Evolutionary conservation across 352 stramenopile genomes (phyloP), one percentile per base, ranked within the genome.

Genomic region (Globisporangium canariense): DNA sequence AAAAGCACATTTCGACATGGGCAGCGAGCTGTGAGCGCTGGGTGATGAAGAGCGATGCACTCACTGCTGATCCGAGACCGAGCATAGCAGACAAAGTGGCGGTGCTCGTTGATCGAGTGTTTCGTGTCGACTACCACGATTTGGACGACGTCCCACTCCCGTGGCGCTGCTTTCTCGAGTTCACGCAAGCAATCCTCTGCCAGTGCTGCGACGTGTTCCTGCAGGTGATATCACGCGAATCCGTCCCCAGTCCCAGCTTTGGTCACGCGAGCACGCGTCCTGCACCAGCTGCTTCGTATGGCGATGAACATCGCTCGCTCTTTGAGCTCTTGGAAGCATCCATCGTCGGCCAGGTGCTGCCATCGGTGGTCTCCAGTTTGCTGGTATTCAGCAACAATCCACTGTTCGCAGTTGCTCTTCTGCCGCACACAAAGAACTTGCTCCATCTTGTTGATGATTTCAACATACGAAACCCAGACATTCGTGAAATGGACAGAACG

Each of bases 1-100:
- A 89, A 58, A 96, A 96, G 55, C 86, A 96, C 32, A 60, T 94
- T 38, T 74, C 73, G 3, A 81, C 76, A 34, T 89, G 79, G 78
- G 81, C 83, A n/a, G 67, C 65, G 11, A 78, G 57, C 18, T 58
- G 67, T 55, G 36, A 60, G 2, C 47, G 25, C 28, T 76, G 70
- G 70, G 43, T 77, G 14, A 78, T 60, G 68, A 43, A 36, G 10
- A 28, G 70, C 10, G 57, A 70, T 9, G 30, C 41, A 0, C 20
- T 13, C 13, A 13, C 46, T 10, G 16, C 30, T 28, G 16, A 65
- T 49, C 53, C n/a, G 6, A 13, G 3, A 38, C 10, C 60, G 46
- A 30, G 3, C 55, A 76, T 70, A n/a, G 40, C 73, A 52, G 45
- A 45, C 8, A 58, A 55, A 51, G 25, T 78, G 36, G 49, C 66